Evolutionary conservation across 805 yeast species (phyloP).

Genomic region (Metschnikowia chrysomelidarum): DNA sequence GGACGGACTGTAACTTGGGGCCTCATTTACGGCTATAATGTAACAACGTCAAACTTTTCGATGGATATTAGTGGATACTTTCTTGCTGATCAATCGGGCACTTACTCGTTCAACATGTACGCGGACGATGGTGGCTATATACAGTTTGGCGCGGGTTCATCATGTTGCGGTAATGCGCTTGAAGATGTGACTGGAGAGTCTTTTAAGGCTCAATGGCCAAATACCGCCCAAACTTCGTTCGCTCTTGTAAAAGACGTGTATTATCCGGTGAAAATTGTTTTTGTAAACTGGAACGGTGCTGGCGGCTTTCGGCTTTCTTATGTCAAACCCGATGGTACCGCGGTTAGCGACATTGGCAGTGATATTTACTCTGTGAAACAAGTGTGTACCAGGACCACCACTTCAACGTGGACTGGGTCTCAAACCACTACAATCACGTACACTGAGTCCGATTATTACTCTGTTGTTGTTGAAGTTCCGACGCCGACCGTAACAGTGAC

Average conservation of each 20-base stretch:
- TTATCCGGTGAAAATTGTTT: constrained; percentile 13
- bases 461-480: constrained; percentile 1
- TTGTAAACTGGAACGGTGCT: constrained; percentile 11
- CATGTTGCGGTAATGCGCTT: constrained; percentile 12
- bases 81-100: constrained; percentile 6
- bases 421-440: constrained; percentile 5
- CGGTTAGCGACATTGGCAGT: constrained; percentile 7
- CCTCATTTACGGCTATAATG: constrained; percentile 1
- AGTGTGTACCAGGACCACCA: constrained; percentile 1
- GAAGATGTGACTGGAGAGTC: background rate
- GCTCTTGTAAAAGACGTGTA: constrained; percentile 7
- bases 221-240: constrained; percentile 2
- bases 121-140: constrained; percentile 16
- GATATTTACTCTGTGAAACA: constrained; percentile 4
- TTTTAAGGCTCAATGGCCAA: constrained; percentile 6
- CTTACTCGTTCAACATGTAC: constrained; percentile 9
- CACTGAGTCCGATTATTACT: background rate
- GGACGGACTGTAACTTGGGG: background rate
- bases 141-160: constrained; percentile 11
- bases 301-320: constrained; percentile 5
- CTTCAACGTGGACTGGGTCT: constrained; percentile 6
- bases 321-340: constrained; percentile 6
- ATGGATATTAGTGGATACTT: constrained; percentile 12
- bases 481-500: constrained; percentile 2
- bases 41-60: constrained; percentile 6